phyloP scores from a whole-genome alignment of 140 eudicot genomes.

The Senecio squalidus region DNA sequence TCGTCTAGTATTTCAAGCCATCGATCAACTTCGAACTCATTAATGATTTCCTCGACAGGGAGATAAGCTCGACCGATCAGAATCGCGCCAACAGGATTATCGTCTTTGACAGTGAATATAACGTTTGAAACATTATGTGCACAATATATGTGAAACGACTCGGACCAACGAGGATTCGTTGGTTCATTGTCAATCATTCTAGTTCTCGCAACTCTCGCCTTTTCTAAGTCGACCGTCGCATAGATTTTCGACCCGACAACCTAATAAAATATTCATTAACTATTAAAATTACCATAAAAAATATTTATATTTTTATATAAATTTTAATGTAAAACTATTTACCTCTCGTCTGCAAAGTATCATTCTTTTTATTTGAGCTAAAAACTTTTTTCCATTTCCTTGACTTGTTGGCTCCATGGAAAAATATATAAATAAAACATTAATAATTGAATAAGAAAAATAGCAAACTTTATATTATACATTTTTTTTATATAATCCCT shows the following conservation, averaged over 20 bases:
- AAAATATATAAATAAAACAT: not conserved
- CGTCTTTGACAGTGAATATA: slow-evolving; percentile 73
- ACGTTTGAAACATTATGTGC: slow-evolving; percentile 60
- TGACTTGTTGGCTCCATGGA: slow-evolving; percentile 30
- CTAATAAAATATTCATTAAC: slow-evolving; percentile 20
- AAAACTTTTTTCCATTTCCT: slow-evolving; percentile 31
- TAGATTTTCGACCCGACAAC: slow-evolving; percentile 49
- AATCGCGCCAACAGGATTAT: slow-evolving; percentile 67
- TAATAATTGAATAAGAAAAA: not conserved
- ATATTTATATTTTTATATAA: not conserved
- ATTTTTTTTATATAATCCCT: too few relatives aligned
- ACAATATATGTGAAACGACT: slow-evolving; percentile 62
- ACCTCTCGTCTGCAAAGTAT: slow-evolving; percentile 68
- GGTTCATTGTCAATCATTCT: slow-evolving; percentile 41
- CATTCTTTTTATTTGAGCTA: slow-evolving; percentile 45
- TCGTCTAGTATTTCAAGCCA: slow-evolving; percentile 67
- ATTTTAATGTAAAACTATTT: not conserved
- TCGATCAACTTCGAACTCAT: slow-evolving; percentile 44
- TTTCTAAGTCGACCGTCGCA: slow-evolving; percentile 75
- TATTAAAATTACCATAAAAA: not conserved
- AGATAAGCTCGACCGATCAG: slow-evolving; percentile 80
- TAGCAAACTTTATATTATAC: not conserved
- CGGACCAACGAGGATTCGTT: slow-evolving; percentile 70
- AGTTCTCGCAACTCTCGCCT: slow-evolving; percentile 71
- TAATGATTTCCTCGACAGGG: slow-evolving; percentile 55